phyloP scores from a whole-genome alignment of 2,329 filamentous ascomycete genomes.

The Colletotrichum euphorbiae region DNA sequence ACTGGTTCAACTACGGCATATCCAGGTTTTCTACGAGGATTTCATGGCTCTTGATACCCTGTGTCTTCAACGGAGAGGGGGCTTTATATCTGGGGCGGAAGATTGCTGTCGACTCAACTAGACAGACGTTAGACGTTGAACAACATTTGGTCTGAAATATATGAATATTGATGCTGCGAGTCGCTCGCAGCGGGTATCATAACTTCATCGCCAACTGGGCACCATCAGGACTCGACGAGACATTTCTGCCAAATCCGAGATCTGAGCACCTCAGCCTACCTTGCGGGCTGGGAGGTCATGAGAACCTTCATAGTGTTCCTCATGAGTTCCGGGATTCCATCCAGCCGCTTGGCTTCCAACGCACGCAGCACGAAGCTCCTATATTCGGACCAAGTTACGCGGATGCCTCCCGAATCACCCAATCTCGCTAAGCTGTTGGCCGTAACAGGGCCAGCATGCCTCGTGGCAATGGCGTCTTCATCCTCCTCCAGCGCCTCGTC shows the following conservation, averaged over 20 bases:
- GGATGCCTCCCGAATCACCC: constrained; percentile 72
- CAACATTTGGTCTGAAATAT: not conserved
- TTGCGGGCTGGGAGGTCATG: constrained; percentile 57
- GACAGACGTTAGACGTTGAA: constrained; percentile 39
- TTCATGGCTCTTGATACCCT: constrained; percentile 48
- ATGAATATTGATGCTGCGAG: constrained; percentile 11
- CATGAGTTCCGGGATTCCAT: constrained; percentile 77
- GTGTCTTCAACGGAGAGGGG: constrained; percentile 49
- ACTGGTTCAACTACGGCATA: constrained; percentile 38
- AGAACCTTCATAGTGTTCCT: constrained; percentile 85
- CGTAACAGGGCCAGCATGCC: constrained; percentile 77
- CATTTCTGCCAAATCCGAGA: not conserved
- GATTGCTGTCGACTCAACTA: constrained; percentile 46
- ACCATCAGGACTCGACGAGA: not conserved
- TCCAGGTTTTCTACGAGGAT: constrained; percentile 31
- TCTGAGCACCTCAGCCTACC: not conserved
- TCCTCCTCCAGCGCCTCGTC: constrained; percentile 61
- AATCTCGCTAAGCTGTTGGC: constrained; percentile 73
- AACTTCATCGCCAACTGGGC: not conserved
- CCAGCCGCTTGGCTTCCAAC: constrained; percentile 72
- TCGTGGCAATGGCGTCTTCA: constrained; percentile 53
- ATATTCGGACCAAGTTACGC: constrained; percentile 79
- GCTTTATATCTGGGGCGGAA: constrained; percentile 11
- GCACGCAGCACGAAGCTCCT: constrained; percentile 77
- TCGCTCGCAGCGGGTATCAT: constrained; percentile 23